Evolutionary conservation across 2,329 filamentous ascomycete genomes (phyloP).

Genomic region (Xylaria sp.): DNA sequence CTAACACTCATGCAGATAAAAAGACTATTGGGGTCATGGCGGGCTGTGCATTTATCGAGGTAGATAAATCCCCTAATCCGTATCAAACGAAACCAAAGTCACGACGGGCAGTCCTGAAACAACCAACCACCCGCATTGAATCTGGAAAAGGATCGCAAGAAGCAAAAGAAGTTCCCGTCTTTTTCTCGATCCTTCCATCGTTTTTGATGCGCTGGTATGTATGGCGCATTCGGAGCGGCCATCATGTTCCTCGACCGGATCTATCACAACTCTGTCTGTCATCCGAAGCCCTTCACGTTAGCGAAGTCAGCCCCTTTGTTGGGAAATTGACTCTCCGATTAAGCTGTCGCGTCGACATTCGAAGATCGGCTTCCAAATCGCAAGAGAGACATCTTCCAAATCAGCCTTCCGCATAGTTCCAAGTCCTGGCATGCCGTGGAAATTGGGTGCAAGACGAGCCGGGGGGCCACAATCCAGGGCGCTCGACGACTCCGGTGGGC

Average conservation of each 20-base stretch:
- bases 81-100: background rate
- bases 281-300: background rate
- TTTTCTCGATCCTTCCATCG: background rate
- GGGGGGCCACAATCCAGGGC: constrained; percentile 23
- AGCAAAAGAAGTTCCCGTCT: background rate
- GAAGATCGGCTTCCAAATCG: constrained; percentile 41
- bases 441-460: constrained; percentile 33
- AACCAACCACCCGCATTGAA: background rate
- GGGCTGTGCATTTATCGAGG: constrained; percentile 7
- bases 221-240: no score
- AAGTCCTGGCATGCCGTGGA: constrained; percentile 28
- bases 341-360: constrained; percentile 25
- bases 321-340: background rate
- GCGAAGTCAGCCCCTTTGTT: background rate
- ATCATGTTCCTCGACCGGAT: no score
- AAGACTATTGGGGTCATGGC: background rate
- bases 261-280: background rate
- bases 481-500: background rate
- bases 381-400: constrained; percentile 43
- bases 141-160: background rate
- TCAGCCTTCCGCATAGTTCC: constrained; percentile 31
- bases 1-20: constrained; percentile 7
- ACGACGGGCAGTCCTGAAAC: no score
- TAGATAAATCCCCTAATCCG: background rate
- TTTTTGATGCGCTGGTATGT: background rate